These are phyloP conservation scores for Coemansia sp. DNA, from an alignment of 192 early-diverging fungal species.

Conservation along the genomic window DNA sequence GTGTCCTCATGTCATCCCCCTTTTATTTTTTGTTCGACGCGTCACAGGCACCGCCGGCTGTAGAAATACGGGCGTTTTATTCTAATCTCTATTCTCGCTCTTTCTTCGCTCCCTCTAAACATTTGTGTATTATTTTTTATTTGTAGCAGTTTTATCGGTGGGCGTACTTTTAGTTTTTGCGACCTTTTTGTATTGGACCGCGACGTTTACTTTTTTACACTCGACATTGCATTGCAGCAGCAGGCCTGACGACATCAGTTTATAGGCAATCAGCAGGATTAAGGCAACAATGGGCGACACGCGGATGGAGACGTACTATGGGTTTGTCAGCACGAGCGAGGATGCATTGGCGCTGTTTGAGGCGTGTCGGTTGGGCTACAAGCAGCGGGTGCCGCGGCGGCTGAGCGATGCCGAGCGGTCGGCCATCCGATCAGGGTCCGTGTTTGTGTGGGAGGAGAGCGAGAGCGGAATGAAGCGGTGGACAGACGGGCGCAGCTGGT, in stretches of 20 bases:
- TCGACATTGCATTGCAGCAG: not conserved
- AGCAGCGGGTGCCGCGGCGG: conserved; percentile 76
- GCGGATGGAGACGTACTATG: conserved; percentile 80
- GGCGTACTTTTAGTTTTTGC: not conserved
- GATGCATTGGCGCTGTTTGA: conserved; percentile 89
- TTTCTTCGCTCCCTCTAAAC: conserved; percentile 2
- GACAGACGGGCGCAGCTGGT: conserved; percentile 92
- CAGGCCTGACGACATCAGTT: too few relatives aligned
- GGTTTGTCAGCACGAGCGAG: conserved; percentile 80
- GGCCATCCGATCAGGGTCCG: conserved; percentile 77
- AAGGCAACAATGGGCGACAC: conserved; percentile 39
- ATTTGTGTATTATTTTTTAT: conserved; percentile 9
- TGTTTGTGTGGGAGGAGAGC: conserved; percentile 90
- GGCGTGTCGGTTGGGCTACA: conserved; percentile 75
- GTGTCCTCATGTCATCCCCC: not conserved
- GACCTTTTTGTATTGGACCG: not conserved
- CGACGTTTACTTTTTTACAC: not conserved
- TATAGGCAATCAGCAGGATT: too few relatives aligned
- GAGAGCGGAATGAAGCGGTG: conserved; percentile 90
- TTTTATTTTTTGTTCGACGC: not conserved
- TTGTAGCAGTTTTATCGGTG: conserved; percentile 11
- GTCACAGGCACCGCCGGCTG: not conserved
- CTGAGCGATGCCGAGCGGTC: conserved; percentile 81
- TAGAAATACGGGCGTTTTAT: not conserved
- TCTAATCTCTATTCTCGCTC: not conserved